phyloP scores from a whole-genome alignment of 1,284 basidiomycete species.

The Puccinia horiana region DNA sequence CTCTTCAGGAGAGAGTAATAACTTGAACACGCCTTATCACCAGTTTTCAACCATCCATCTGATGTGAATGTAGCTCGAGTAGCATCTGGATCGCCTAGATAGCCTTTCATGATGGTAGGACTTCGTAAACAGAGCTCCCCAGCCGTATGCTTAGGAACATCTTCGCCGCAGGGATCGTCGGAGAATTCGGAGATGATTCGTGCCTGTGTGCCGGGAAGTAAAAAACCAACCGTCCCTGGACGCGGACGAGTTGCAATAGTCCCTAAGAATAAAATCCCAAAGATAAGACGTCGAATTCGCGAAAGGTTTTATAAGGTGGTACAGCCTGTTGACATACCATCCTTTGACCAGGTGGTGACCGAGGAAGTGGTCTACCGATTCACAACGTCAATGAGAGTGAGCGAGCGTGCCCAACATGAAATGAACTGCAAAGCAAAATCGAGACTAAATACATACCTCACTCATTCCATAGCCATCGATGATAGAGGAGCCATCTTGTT shows the following conservation, averaged over 20 bases:
- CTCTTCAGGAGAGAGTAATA: neutral
- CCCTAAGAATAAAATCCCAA: neutral
- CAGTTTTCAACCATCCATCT: slow-evolving; percentile 80
- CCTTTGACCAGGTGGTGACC: slow-evolving; percentile 23
- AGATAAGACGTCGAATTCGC: neutral
- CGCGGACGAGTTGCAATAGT: slow-evolving; percentile 58
- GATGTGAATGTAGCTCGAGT: slow-evolving; percentile 69
- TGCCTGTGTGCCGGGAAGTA: slow-evolving; percentile 76
- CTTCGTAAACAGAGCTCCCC: slow-evolving; percentile 82
- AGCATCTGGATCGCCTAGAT: slow-evolving; percentile 68
- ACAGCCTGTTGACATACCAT: neutral
- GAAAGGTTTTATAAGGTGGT: neutral
- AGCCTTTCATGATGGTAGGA: slow-evolving; percentile 74
- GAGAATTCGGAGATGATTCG: slow-evolving; percentile 69
- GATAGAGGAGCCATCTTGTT: slow-evolving; percentile 16
- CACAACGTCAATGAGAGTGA: neutral
- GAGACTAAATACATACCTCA: slow-evolving; percentile 29
- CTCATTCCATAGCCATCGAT: slow-evolving; percentile 40
- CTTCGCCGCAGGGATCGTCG: slow-evolving; percentile 57
- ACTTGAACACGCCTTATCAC: slow-evolving; percentile 62
- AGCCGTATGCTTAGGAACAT: slow-evolving; percentile 64
- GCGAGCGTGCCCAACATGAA: neutral
- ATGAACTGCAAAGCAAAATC: neutral
- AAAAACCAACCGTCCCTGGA: slow-evolving; percentile 69
- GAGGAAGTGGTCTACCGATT: neutral